phyloP scores from a whole-genome alignment of 192 early-diverging fungal genomes.

The Gamsiella multidivaricata region DNA sequence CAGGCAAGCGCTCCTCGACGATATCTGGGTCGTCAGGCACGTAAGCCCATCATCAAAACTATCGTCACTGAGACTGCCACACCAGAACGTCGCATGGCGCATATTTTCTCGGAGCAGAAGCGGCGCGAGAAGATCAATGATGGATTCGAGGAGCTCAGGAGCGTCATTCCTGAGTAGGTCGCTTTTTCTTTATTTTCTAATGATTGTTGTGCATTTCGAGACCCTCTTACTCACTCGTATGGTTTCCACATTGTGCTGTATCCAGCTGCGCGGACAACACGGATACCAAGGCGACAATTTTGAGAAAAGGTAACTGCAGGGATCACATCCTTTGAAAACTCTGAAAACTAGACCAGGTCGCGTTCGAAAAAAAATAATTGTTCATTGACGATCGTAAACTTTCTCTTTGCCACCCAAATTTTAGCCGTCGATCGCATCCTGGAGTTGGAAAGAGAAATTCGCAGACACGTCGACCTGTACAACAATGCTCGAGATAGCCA shows the following conservation, averaged over 20 bases:
- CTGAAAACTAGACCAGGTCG: not conserved
- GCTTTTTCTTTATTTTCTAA: not conserved
- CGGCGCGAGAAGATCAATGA: slow-evolving; percentile 58
- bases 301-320: slow-evolving; percentile 18
- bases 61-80: slow-evolving; percentile 24
- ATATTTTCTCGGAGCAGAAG: slow-evolving; percentile 59
- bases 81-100: slow-evolving; percentile 54
- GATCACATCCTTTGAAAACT: not conserved
- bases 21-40: slow-evolving; percentile 32
- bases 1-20: slow-evolving; percentile 27
- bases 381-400: too few relatives aligned
- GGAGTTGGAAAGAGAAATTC: slow-evolving; percentile 5
- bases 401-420: not conserved
- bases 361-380: not conserved
- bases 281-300: slow-evolving; percentile 26
- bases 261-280: slow-evolving; percentile 27
- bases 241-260: not conserved
- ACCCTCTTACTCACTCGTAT: too few relatives aligned
- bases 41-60: slow-evolving; percentile 13
- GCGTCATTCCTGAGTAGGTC: slow-evolving; percentile 48
- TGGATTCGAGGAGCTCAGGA: slow-evolving; percentile 55
- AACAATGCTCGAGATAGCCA: not conserved
- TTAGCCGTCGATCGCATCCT: slow-evolving; percentile 16
- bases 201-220: too few relatives aligned
- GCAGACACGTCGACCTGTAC: not conserved